Conservation (phyloP, 768 basidiomycete species). For the Phylloporus arenicola region DNA sequence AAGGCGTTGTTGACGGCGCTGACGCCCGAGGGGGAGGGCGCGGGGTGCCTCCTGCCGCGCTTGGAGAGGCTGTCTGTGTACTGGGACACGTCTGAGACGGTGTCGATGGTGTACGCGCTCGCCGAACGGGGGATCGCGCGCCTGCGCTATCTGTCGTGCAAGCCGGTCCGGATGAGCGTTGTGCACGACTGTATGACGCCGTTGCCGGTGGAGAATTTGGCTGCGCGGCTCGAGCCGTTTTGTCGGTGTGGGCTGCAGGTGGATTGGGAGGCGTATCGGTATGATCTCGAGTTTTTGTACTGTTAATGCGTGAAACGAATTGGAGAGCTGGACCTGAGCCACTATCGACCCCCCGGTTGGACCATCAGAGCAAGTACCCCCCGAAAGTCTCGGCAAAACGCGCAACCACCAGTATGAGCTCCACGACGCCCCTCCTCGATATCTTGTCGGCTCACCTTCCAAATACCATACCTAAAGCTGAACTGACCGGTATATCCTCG, state of each 20-base stretch:
- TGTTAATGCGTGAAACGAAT: not conserved
- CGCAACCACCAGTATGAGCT: conserved; percentile 10
- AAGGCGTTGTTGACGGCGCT: conserved; percentile 13
- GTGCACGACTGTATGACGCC: conserved; percentile 16
- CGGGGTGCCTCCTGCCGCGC: conserved; percentile 15
- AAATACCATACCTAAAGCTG: conserved; percentile 1
- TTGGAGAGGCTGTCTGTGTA: conserved; percentile 18
- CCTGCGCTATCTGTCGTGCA: conserved; percentile 19
- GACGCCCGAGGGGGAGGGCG: conserved; percentile 15
- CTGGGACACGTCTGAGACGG: conserved; percentile 25
- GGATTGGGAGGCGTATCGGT: conserved; percentile 20
- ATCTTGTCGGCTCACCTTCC: conserved; percentile 19
- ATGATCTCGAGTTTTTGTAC: conserved; percentile 18
- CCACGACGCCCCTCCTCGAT: conserved; percentile 25
- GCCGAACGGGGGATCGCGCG: conserved; percentile 8
- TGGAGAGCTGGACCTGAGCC: too few species aligned
- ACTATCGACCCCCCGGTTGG: too few species aligned
- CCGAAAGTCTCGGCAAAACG: not conserved
- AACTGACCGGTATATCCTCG: conserved; percentile 2
- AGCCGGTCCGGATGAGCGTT: conserved; percentile 10
- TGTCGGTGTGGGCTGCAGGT: conserved; percentile 16
- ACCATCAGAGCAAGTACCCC: too few species aligned
- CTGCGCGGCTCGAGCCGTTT: conserved; percentile 15
- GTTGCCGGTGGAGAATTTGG: conserved; percentile 14
- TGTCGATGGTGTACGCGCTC: conserved; percentile 18